These are phyloP conservation scores for Pyrenophora teres DNA, from an alignment of 2,329 filamentous ascomycete species.

Conservation along the genomic window DNA sequence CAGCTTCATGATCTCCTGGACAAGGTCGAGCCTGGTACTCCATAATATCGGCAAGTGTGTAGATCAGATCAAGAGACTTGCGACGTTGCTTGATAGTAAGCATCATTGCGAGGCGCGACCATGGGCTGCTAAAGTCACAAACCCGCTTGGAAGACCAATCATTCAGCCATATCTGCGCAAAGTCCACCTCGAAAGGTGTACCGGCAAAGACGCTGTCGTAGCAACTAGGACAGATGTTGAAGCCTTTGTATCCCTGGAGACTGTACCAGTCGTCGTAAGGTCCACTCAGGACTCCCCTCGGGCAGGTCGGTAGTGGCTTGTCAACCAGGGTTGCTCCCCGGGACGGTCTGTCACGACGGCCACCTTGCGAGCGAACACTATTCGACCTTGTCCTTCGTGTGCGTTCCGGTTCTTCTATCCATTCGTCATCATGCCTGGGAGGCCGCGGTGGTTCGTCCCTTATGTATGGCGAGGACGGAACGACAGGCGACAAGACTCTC, in stretches of 20 bases:
- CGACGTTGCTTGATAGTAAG: conserved; percentile 73
- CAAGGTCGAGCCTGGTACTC: conserved; percentile 65
- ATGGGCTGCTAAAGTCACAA: conserved; percentile 81
- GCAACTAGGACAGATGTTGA: conserved; percentile 84
- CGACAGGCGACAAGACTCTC: conserved; percentile 23
- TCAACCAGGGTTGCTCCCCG: conserved; percentile 15
- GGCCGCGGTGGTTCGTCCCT: conserved; percentile 20
- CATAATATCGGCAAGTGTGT: conserved; percentile 68
- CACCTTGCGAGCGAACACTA: conserved; percentile 36
- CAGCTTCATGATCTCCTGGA: conserved; percentile 60
- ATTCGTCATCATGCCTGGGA: conserved; percentile 8
- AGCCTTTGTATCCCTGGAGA: conserved; percentile 68
- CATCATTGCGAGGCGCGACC: conserved; percentile 84
- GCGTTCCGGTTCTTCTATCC: conserved; percentile 29
- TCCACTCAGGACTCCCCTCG: conserved; percentile 64
- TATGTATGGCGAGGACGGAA: conserved; percentile 29
- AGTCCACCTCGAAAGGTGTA: conserved; percentile 69
- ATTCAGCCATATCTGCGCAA: conserved; percentile 65
- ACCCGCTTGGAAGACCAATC: conserved; percentile 62
- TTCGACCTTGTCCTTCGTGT: conserved; percentile 31
- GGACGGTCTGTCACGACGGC: conserved; percentile 24
- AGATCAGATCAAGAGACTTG: conserved; percentile 70
- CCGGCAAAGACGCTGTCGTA: conserved; percentile 70
- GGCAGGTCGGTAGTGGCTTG: conserved; percentile 62
- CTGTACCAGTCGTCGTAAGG: conserved; percentile 81